Base-by-base conservation (phyloP, 2,329 filamentous ascomycete species). In the Setomelanomma holmii region DNA sequence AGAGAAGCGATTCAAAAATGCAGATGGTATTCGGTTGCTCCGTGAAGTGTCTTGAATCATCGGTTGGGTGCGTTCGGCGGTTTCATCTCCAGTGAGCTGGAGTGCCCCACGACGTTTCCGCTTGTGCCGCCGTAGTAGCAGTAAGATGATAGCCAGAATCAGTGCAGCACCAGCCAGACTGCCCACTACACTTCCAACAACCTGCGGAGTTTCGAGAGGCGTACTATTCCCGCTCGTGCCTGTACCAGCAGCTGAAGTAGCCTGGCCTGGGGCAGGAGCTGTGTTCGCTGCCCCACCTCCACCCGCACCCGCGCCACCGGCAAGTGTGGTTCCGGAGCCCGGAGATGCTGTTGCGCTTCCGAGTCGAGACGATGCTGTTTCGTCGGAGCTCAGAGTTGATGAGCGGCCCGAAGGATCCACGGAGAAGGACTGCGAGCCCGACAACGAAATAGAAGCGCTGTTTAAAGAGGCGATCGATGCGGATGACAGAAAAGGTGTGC, bases 151-250 rank as follows among this genome's bases (percentile, higher is more conserved):
- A 10, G 81, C 64, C 7, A 83, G 63, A 6, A 84, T 64, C 6
- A 84, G 66, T 11, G 83, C 80, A 27, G 83, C 64, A 22, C 84
- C 85, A 27, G 84, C 84, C 43, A 86, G 78, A 40, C 84, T 84
- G 14, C 85, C 85, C 21, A 88, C 78, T n/a, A 87, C 82, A 40
- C 84, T 84, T 6, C 85, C 85, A 17, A 86, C 83, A 3, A 87
- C 80, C 52, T 79, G 79, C 14, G 80, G 79, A 20, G 82, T 84
- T 39, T 76, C 75, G 5, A 78, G 69, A 17, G 73, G 67, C 14
- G 63, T 58, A 24, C 62, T 56, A 23, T 58, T 52, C 23, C 44
- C 46, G 8, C 57, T 35, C 20, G 39, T 42, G 5, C 49, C 40
- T 4, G 60, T 41, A 24, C 53, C 50, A 12, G 50, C 42, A 19